Percentiles rank a stretch among this genome's conserved stretches.
These are phyloP conservation scores for Omphalea diandra DNA, from an alignment of 441 rosid species.

Conservation along the genomic window DNA sequence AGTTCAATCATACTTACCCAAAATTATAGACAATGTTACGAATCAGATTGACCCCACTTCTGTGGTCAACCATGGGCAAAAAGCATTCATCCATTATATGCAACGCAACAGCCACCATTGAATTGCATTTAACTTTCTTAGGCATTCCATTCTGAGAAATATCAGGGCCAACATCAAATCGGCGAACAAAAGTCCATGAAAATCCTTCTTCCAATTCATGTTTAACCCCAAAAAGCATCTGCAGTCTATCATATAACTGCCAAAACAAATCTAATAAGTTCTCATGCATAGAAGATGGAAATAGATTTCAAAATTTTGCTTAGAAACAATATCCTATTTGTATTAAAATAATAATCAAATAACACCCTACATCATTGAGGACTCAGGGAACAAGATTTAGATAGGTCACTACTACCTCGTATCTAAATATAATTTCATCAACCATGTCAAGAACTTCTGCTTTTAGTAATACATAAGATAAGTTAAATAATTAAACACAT, in stretches of 20 bases:
- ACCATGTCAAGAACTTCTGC: neutral
- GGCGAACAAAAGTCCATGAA: conserved; percentile 78
- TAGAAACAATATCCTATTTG: neutral
- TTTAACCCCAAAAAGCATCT: conserved; percentile 72
- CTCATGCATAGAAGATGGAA: neutral
- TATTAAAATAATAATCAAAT: neutral
- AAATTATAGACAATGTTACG: conserved; percentile 82
- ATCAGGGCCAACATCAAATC: conserved; percentile 59
- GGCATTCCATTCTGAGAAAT: conserved; percentile 44
- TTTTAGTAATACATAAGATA: neutral
- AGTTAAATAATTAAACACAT: conserved; percentile 4
- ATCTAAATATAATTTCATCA: neutral
- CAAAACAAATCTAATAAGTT: conserved; percentile 18
- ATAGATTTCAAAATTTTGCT: neutral
- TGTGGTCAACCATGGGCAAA: conserved; percentile 75
- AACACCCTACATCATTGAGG: neutral
- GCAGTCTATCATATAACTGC: conserved; percentile 62
- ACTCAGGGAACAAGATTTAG: neutral
- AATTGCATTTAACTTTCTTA: conserved; percentile 70
- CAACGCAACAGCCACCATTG: conserved; percentile 87
- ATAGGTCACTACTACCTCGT: neutral
- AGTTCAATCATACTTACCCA: conserved; percentile 50
- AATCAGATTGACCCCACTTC: conserved; percentile 84
- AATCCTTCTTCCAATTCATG: conserved; percentile 80
- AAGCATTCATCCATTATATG: conserved; percentile 94